Evolutionary conservation across 1,284 basidiomycete species (phyloP), one percentile per base, ranked within the genome.

Genomic region (Ceratobasidium sp.): DNA sequence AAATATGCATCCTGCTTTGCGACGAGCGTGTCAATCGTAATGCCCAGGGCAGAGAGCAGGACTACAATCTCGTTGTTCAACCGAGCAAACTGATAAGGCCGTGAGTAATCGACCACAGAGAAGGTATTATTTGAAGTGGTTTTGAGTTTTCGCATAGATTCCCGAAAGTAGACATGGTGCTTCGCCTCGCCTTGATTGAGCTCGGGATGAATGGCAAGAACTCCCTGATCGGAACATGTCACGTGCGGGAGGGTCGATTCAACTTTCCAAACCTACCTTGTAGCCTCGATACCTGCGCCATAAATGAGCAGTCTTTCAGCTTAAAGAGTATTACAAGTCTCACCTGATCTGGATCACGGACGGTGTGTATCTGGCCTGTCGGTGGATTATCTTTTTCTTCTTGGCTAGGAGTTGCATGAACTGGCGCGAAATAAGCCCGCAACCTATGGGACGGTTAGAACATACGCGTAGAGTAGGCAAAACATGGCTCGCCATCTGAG

Each of bases 1-100:
- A 91, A 88, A 80, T 92, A 92, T 46, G 85, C 84, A n/a, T 86
- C 81, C 81, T 91, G 91, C 80, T 90, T 91, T 0, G 82, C 83
- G 4, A 89, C 81, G 2, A 92, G 81, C 20, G 85, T 87, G 67
- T 90, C 89, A 66, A 87, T 86, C 0, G 88, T 85, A 65, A 92
- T 85, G 0, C 90, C 91, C 1, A 92, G 88, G 77, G 89, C 89
- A 2, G 89, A 88, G 4, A 92, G 85, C 7, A 92, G 88, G 30
- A 90, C 88, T 16, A 92, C 89, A 80, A 92, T 88, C 77, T 91
- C 91, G 82, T 91, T 91, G 81, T 92, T 92, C 33, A 92, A 85
- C 12, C 90, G 87, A 1, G 89, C 90, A 81, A 90, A 92, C 0
- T 88, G 84, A 74, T 90, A 91, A 0, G 90, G 91, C 59, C 85